A percentile compares a stretch with the other conserved stretches of the same genome.
phyloP scores from a whole-genome alignment of 1,284 basidiomycete genomes.

The Leccinum solheimii region DNA sequence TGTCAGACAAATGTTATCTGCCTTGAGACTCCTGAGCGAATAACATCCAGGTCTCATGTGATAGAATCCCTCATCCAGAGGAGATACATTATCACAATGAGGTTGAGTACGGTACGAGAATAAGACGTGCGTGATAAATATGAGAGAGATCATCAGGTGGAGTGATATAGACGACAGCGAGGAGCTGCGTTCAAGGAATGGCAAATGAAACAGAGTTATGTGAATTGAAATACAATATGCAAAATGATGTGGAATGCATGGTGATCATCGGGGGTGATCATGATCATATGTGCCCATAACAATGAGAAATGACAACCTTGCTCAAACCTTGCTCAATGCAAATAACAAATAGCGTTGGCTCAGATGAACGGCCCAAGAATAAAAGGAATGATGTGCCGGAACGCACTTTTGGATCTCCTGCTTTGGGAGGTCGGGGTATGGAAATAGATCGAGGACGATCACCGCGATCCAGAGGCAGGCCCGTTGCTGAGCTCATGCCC shows the following conservation, averaged over 20 bases:
- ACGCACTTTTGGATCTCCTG: constrained; percentile 17
- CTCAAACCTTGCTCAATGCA: background rate
- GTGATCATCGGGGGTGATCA: background rate
- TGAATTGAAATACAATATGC: background rate
- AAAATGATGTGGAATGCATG: background rate
- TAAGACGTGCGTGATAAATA: background rate
- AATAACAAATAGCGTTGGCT: constrained; percentile 2
- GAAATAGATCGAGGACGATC: constrained; percentile 3
- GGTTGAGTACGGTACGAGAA: background rate
- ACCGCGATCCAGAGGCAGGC: constrained; percentile 39
- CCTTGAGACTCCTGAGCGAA: background rate
- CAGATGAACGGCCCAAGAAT: constrained; percentile 3
- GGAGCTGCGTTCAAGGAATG: background rate
- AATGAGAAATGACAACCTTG: background rate
- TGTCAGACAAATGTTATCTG: background rate
- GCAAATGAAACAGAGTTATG: background rate
- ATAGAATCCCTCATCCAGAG: background rate
- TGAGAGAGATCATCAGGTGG: background rate
- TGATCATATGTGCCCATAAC: background rate
- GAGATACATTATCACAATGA: background rate
- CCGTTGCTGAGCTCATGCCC: constrained; percentile 71
- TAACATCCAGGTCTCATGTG: background rate
- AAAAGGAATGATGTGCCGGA: background rate
- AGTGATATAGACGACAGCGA: constrained; percentile 1
- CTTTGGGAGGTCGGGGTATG: background rate